phyloP scores from a whole-genome alignment of 331 rosid genomes.

The Saraca asoca region DNA sequence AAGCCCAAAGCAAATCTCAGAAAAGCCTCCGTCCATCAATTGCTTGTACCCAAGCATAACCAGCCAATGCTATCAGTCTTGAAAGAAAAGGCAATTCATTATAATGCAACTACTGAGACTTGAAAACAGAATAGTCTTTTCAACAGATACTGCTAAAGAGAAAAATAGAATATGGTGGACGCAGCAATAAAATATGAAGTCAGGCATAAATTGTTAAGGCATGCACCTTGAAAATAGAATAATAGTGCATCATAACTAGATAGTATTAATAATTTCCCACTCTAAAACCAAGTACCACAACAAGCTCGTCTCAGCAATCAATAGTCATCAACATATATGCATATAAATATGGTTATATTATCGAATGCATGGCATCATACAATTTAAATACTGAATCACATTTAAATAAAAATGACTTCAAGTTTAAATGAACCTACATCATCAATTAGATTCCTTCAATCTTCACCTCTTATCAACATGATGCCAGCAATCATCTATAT shows the following conservation, averaged over 20 bases:
- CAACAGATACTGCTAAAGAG: not conserved
- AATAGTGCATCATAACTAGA: not conserved
- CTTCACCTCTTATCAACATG: not conserved
- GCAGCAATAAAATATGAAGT: not conserved
- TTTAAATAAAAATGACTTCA: not conserved
- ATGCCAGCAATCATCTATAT: conserved; percentile 21
- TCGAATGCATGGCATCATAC: not conserved
- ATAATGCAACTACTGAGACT: conserved; percentile 10
- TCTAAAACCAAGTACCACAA: conserved; percentile 11
- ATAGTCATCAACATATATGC: not conserved
- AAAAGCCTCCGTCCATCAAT: conserved; percentile 25
- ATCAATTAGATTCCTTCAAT: not conserved
- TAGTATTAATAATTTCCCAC: not conserved
- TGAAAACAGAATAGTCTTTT: conserved; percentile 15
- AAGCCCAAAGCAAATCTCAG: conserved; percentile 39
- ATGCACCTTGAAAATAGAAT: not conserved
- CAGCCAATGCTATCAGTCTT: conserved; percentile 28
- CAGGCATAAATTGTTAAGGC: not conserved
- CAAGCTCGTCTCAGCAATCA: conserved; percentile 13
- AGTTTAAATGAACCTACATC: not conserved
- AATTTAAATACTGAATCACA: not conserved
- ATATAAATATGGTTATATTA: not conserved
- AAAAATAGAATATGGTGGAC: conserved; percentile 24
- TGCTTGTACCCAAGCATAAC: conserved; percentile 16
- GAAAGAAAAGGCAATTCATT: conserved; percentile 7